Evolutionary conservation across 768 basidiomycete genomes (phyloP).

Genomic region (Kondoa malvinella): DNA sequence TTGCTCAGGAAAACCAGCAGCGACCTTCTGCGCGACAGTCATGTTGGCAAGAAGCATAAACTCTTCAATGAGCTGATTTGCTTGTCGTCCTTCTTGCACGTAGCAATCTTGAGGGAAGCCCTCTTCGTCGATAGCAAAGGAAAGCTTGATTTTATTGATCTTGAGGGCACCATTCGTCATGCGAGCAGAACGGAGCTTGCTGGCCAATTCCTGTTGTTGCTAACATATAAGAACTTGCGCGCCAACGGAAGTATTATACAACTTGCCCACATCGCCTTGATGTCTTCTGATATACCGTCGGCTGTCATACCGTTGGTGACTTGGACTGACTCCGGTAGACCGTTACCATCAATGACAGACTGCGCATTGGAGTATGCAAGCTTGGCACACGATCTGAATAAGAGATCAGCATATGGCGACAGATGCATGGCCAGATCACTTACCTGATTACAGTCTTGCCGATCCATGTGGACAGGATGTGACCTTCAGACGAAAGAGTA

Average conservation of each 20-base stretch:
- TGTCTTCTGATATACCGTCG: constrained; percentile 54
- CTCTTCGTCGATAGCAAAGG: constrained; percentile 58
- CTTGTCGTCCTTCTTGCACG: constrained; percentile 48
- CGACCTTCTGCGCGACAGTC: constrained; percentile 77
- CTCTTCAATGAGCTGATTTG: constrained; percentile 78
- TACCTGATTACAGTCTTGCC: constrained; percentile 81
- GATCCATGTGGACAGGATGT: constrained; percentile 74
- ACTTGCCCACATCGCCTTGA: constrained; percentile 34
- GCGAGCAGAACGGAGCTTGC: constrained; percentile 53
- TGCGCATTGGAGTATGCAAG: constrained; percentile 70
- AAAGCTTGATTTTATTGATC: constrained; percentile 50
- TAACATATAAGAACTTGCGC: too few species aligned
- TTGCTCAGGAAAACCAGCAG: constrained; percentile 86
- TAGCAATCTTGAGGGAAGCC: constrained; percentile 66
- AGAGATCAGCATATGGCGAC: too few species aligned
- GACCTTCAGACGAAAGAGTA: constrained; percentile 65
- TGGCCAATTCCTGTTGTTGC: constrained; percentile 49
- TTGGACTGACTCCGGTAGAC: constrained; percentile 39
- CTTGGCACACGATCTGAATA: constrained; percentile 80
- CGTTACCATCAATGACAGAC: constrained; percentile 56
- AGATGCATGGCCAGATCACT: too few species aligned
- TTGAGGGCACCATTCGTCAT: constrained; percentile 64
- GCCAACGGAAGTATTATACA: neutral
- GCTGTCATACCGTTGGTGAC: constrained; percentile 45
- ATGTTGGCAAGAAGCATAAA: constrained; percentile 90